phyloP scores from a whole-genome alignment of 495 filamentous ascomycete genomes.

The Copromyces sp. region DNA sequence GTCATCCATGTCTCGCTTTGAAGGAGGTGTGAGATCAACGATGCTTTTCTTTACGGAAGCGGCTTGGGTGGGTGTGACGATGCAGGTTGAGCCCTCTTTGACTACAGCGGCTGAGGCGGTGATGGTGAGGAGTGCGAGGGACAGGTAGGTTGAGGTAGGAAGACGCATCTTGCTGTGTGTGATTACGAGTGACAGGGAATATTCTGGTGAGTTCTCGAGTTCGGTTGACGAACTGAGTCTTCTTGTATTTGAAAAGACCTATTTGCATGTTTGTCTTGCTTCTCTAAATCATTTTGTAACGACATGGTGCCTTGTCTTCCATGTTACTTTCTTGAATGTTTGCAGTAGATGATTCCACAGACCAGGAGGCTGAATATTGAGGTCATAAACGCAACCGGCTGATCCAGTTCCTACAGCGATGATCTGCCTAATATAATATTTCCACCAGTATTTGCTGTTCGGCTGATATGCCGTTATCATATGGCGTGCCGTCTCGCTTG shows the following conservation, averaged over 20 bases:
- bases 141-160: not conserved
- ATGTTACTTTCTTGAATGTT: not conserved
- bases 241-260: not conserved
- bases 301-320: not conserved
- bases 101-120: slow-evolving; percentile 18
- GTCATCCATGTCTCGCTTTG: slow-evolving; percentile 4
- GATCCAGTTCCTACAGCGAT: not conserved
- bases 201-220: not conserved
- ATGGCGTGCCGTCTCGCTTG: not conserved
- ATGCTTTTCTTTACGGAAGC: slow-evolving; percentile 4
- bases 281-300: not conserved
- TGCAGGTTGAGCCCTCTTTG: slow-evolving; percentile 28
- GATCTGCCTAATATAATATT: not conserved
- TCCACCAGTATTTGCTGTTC: not conserved
- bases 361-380: not conserved
- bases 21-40: slow-evolving; percentile 9
- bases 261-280: not conserved
- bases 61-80: slow-evolving; percentile 21
- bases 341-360: not conserved
- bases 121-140: slow-evolving; percentile 2
- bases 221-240: not conserved
- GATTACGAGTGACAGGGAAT: not conserved
- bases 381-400: not conserved
- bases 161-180: slow-evolving; percentile 3
- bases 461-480: not conserved